phyloP scores from a whole-genome alignment of 1,139 yeast genomes.

The Candida sanyaensis region DNA sequence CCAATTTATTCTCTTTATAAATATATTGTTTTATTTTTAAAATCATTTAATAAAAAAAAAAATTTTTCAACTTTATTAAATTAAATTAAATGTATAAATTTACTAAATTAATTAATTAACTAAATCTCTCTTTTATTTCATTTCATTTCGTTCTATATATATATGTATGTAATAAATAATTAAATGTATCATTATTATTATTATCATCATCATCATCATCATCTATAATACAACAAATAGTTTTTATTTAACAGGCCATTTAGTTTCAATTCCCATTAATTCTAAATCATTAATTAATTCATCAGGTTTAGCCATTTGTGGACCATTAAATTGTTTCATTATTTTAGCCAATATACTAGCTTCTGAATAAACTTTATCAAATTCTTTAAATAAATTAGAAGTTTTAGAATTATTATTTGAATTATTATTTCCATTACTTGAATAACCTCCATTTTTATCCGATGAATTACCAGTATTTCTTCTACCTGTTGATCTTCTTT shows the following conservation, averaged over 20 bases:
- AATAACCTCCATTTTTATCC: background rate
- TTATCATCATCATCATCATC: background rate
- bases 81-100: too few relatives aligned
- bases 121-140: too few relatives aligned
- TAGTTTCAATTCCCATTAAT: conserved; percentile 36
- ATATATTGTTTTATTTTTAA: too few relatives aligned
- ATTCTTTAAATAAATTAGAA: conserved; percentile 13
- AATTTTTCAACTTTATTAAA: too few relatives aligned
- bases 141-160: too few relatives aligned
- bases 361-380: conserved; percentile 28
- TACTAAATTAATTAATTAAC: too few relatives aligned
- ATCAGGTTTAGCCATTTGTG: conserved; percentile 36
- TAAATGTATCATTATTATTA: too few relatives aligned
- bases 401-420: conserved; percentile 8
- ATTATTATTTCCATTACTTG: background rate
- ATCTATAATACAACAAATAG: background rate
- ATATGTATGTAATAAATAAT: too few relatives aligned
- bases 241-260: conserved; percentile 30
- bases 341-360: conserved; percentile 44
- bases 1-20: too few relatives aligned
- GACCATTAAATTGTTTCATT: conserved; percentile 47
- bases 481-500: conserved; percentile 6
- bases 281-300: conserved; percentile 40
- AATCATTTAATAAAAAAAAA: too few relatives aligned
- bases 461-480: conserved; percentile 8